Conservation (phyloP, 179 eudicot genomes). For the Amaranthus tricolor region DNA sequence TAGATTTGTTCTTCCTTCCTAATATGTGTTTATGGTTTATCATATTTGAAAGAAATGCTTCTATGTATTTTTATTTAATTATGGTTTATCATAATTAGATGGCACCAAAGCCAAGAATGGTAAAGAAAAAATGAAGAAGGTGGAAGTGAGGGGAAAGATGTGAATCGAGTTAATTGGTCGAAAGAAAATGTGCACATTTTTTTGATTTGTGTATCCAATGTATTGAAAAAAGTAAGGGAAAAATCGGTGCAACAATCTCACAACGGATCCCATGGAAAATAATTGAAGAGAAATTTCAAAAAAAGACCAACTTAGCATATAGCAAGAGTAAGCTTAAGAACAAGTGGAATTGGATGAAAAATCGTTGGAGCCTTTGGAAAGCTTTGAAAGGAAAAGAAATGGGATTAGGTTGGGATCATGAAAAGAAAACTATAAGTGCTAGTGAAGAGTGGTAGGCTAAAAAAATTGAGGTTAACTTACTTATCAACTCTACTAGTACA, state of each 20-base stretch:
- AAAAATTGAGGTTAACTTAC: not conserved
- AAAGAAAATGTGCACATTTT: not conserved
- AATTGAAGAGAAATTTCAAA: not conserved
- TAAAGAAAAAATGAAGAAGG: not conserved
- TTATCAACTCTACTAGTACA: not conserved
- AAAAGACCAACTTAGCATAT: not conserved
- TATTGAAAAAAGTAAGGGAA: not conserved
- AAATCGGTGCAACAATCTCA: not conserved
- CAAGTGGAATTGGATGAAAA: slow-evolving; percentile 5
- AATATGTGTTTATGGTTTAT: too few relatives aligned
- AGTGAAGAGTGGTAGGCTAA: slow-evolving; percentile 12
- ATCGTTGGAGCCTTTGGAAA: not conserved
- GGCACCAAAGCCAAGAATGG: not conserved
- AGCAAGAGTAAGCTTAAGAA: not conserved
- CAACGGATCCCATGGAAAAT: not conserved
- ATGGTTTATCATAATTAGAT: not conserved
- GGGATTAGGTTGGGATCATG: slow-evolving; percentile 6
- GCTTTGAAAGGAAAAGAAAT: not conserved
- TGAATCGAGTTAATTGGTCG: not conserved
- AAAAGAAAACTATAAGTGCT: slow-evolving; percentile 11
- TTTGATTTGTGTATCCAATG: not conserved
- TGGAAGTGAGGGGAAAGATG: not conserved
- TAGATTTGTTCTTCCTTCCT: too few relatives aligned
- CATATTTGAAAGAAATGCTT: too few relatives aligned
- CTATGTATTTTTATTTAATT: too few relatives aligned